Percentiles rank a stretch among this genome's conserved stretches.
Evolutionary conservation across 176 grass and related monocot genomes (phyloP).

Genomic region (Avena eriantha): DNA sequence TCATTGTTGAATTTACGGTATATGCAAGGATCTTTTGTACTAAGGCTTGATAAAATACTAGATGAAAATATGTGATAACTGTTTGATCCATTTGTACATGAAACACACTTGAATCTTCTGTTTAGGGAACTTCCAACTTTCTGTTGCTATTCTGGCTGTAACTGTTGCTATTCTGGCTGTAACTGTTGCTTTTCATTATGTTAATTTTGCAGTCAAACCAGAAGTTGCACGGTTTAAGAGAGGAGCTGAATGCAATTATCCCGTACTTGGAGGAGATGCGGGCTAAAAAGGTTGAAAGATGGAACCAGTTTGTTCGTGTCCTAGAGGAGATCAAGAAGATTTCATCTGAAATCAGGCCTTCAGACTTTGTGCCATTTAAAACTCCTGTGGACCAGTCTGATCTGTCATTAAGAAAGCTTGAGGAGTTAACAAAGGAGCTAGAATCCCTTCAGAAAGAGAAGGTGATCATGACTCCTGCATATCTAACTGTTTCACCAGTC

Average conservation of each 20-base stretch:
- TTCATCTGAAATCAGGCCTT: slow-evolving; percentile 62
- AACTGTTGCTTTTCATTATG: slow-evolving; percentile 7
- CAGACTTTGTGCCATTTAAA: slow-evolving; percentile 61
- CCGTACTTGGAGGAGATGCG: slow-evolving; percentile 82
- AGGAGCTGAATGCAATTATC: slow-evolving; percentile 64
- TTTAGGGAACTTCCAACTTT: background rate
- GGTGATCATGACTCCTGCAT: slow-evolving; percentile 52
- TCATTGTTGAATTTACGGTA: slow-evolving; percentile 1
- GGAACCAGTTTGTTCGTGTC: slow-evolving; percentile 76
- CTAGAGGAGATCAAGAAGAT: slow-evolving; percentile 83
- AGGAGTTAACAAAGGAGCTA: slow-evolving; percentile 71
- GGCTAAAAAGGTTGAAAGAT: slow-evolving; percentile 77
- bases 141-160: background rate
- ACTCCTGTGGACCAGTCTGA: slow-evolving; percentile 74
- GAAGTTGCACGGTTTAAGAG: slow-evolving; percentile 64
- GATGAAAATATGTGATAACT: background rate
- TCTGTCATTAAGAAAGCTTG: slow-evolving; percentile 81
- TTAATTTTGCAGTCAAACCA: slow-evolving; percentile 62
- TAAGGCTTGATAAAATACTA: background rate
- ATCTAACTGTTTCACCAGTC: slow-evolving; percentile 16
- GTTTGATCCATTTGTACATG: background rate
- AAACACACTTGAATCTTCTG: too few relatives aligned
- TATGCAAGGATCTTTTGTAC: background rate
- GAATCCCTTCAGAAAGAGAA: slow-evolving; percentile 90
- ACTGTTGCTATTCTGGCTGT: slow-evolving; percentile 16